These are phyloP conservation scores for Scheffersomyces cryptocercus DNA, from an alignment of 1,139 yeast genomes.

Conservation along the genomic window DNA sequence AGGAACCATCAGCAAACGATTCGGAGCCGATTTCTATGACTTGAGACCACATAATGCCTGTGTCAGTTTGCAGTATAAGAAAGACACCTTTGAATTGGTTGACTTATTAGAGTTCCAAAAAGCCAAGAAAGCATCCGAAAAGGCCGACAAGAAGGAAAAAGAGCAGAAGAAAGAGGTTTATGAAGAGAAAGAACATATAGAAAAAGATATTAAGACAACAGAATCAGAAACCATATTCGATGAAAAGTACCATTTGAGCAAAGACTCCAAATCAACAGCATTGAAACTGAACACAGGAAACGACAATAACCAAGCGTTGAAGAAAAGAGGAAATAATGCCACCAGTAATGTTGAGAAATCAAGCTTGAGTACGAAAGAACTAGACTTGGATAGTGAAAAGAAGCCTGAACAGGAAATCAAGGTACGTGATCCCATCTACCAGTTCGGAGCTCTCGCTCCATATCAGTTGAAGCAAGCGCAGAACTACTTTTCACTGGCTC, in stretches of 20 bases:
- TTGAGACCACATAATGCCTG: conserved; percentile 31
- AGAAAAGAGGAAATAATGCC: not conserved
- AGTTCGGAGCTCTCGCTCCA: conserved; percentile 55
- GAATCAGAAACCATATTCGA: not conserved
- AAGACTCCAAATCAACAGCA: not conserved
- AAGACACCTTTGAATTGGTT: not conserved
- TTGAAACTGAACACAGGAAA: not conserved
- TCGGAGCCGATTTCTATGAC: conserved; percentile 28
- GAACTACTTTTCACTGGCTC: conserved; percentile 28
- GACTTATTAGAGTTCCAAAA: not conserved
- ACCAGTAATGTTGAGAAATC: not conserved
- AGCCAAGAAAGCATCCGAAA: not conserved
- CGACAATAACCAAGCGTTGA: not conserved
- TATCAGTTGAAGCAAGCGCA: conserved; percentile 43
- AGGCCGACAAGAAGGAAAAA: not conserved
- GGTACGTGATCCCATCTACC: conserved; percentile 42
- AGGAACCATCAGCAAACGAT: conserved; percentile 13
- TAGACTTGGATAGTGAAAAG: conserved; percentile 2
- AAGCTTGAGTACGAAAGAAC: not conserved
- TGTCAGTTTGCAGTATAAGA: conserved; percentile 7
- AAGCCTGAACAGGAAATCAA: not conserved
- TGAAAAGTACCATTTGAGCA: no score
- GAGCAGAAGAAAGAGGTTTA: not conserved
- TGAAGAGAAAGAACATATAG: not conserved
- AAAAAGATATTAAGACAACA: not conserved